A percentile compares a stretch with the other conserved stretches of the same genome.
phyloP scores from a whole-genome alignment of 495 filamentous ascomycete genomes.

The Penicillium cosmopolitanum region DNA sequence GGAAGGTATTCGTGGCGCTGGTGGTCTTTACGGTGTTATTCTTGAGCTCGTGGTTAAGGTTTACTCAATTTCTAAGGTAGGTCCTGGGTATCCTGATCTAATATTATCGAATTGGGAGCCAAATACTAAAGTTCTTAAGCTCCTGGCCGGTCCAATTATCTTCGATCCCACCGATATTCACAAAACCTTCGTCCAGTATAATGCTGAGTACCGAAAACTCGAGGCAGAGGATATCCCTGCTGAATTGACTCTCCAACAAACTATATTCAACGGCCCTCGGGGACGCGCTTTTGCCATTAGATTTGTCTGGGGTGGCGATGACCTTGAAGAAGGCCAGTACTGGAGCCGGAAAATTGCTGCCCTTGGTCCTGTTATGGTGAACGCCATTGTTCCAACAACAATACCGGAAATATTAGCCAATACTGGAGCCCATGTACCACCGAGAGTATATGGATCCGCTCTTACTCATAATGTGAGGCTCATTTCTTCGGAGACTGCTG shows the following conservation, averaged over 20 bases:
- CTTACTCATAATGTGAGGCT: slow-evolving; percentile 27
- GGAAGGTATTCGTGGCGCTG: slow-evolving; percentile 41
- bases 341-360: slow-evolving; percentile 35
- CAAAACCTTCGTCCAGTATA: slow-evolving; percentile 26
- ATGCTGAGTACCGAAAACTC: slow-evolving; percentile 25
- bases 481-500: slow-evolving; percentile 26
- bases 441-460: slow-evolving; percentile 23
- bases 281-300: slow-evolving; percentile 26
- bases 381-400: slow-evolving; percentile 33
- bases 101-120: not conserved
- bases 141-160: slow-evolving; percentile 38
- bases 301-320: slow-evolving; percentile 37
- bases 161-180: slow-evolving; percentile 34
- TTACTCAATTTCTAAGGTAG: slow-evolving; percentile 37
- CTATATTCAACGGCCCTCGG: slow-evolving; percentile 25
- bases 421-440: slow-evolving; percentile 21
- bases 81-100: slow-evolving; percentile 5
- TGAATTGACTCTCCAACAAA: slow-evolving; percentile 32
- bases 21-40: slow-evolving; percentile 46
- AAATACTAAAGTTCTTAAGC: slow-evolving; percentile 12
- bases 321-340: slow-evolving; percentile 28
- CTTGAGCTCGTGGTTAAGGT: slow-evolving; percentile 43
- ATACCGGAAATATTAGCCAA: slow-evolving; percentile 24
- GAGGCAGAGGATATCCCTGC: slow-evolving; percentile 25
- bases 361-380: slow-evolving; percentile 28